Evolutionary conservation across 371 early-diverging fungal genomes (phyloP), one percentile per base, ranked within the genome.

Genomic region (Mortierella sp.): DNA sequence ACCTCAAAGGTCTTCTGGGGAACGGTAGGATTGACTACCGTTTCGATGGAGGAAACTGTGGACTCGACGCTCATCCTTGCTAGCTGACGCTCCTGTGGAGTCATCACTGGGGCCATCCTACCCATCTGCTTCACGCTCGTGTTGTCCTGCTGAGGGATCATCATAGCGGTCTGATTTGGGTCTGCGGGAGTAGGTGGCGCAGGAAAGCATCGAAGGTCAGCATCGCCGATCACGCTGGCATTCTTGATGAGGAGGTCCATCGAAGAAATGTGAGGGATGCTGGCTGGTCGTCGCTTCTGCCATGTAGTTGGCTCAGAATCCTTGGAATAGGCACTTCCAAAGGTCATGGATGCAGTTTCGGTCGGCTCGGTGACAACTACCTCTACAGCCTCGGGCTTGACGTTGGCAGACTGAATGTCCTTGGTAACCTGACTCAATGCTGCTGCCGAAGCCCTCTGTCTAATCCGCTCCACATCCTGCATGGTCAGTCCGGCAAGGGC

Each of bases 171-270:
- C 34, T 7, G 34, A 34, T 34, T 34, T 34, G 34, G 34, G n/a
- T n/a, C n/a, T 3, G 47, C 66, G 1, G 39, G 40, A 1, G 40
- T 6, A 6, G 66, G 55, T 13, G 8, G 49, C 12, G 22, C 27
- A 24, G 76, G 76, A 28, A 68, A 76, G 58, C 68, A 68, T 39
- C 76, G 68, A 34, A 76, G 51, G 34, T 76, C 60, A 37, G 61
- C 61, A 40, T 76, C 76, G 22, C 65, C 65, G 17, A 76, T 64
- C 49, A 68, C 57, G 2, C 49, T 60, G 6, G 69, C 59, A 37
- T 76, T 59, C 61, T 68, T 76, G 45, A 76, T 21, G 27, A 76
- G 19, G 8, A 68, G 47, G 13, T 76, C 76, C 76, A 76, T 76
- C 17, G 76, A 76, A 0, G 50, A 68, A 68, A 76, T 76, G 12